Evolutionary conservation across 345 rosid genomes (phyloP).

Genomic region (Hypericum perforatum): DNA sequence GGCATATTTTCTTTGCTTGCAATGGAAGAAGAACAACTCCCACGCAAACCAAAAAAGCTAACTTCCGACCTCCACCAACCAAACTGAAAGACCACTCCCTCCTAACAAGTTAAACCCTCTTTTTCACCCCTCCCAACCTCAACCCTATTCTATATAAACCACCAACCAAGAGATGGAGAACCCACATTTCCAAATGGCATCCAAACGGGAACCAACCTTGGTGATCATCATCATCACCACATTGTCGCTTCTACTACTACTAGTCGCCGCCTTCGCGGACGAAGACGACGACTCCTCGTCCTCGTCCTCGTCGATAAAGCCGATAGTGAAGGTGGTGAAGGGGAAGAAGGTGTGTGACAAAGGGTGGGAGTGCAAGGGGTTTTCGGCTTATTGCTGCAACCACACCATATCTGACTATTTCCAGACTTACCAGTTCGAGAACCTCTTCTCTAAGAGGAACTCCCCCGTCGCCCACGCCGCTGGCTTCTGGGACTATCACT

Average conservation of each 20-base stretch:
- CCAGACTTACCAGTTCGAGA: conserved; percentile 69
- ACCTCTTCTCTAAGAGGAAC: conserved; percentile 55
- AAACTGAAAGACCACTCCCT: conserved; percentile 29
- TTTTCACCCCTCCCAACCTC: conserved; percentile 28
- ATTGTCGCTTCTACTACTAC: too few species aligned
- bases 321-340: conserved; percentile 48
- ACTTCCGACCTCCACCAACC: conserved; percentile 16
- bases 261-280: too few species aligned
- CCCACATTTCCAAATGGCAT: too few species aligned
- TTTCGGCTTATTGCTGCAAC: conserved; percentile 58
- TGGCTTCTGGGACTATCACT: conserved; percentile 71
- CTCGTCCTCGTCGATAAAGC: conserved; percentile 4
- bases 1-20: conserved; percentile 30
- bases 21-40: conserved; percentile 35
- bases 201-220: too few species aligned
- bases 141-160: conserved; percentile 10
- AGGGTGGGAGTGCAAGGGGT: conserved; percentile 77
- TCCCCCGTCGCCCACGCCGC: conserved; percentile 66
- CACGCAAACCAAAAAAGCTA: conserved; percentile 28
- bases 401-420: conserved; percentile 56
- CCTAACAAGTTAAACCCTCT: conserved; percentile 35
- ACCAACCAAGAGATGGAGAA: not conserved
- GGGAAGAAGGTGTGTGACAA: conserved; percentile 57
- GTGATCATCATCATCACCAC: too few species aligned
- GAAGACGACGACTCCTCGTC: not conserved